Evolutionary conservation across 495 filamentous ascomycete genomes (phyloP), one percentile per base, ranked within the genome.

Genomic region (Pseudomonodictys pantanalensis): DNA sequence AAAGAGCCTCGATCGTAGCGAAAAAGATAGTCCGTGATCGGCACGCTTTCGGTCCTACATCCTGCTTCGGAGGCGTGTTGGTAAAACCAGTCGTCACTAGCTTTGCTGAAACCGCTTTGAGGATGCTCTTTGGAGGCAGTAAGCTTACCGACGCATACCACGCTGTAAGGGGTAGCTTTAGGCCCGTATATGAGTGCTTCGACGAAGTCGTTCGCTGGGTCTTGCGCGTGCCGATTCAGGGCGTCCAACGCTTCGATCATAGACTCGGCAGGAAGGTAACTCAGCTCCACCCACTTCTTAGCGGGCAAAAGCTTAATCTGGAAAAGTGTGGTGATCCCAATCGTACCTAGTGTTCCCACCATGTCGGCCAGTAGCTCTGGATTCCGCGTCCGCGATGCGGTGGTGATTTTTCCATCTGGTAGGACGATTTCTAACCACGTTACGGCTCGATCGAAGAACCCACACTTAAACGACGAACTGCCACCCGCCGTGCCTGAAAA

Each of bases 1-100:
- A 84, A 85, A 7, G 74, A 79, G 24, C 82, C 81, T 4, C 82
- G 77, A 60, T 85, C 81, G 65, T 84, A 83, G 5, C 81, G 79
- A 67, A 84, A 84, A 32, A 83, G 77, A 52, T 85, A 84, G 26
- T 84, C 81, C 8, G 68, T 70, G 12, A 83, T 68, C 9, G 81
- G 82, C 35, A 83, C 76, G n/a, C 68, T 66, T 39, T 84, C 79
- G 18, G 52, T 71, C 3, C 45, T 32, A 3, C 72, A 52, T 20
- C 12, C 44, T 0, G 24, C 56, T 71, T 75, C 10, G 25, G n/a
- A 60, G 18, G 71, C 79, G 48, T 83, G 79, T 2, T 81, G 70
- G 43, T 83, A 83, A 67, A 80, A 84, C 81, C 81, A 84, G 12
- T 79, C 75, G 55, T 83, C 81, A 17, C 61, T 67, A 0, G 76